These are phyloP conservation scores for Penicillium crystallinum DNA, from an alignment of 495 filamentous ascomycete genomes.

Conservation along the genomic window DNA sequence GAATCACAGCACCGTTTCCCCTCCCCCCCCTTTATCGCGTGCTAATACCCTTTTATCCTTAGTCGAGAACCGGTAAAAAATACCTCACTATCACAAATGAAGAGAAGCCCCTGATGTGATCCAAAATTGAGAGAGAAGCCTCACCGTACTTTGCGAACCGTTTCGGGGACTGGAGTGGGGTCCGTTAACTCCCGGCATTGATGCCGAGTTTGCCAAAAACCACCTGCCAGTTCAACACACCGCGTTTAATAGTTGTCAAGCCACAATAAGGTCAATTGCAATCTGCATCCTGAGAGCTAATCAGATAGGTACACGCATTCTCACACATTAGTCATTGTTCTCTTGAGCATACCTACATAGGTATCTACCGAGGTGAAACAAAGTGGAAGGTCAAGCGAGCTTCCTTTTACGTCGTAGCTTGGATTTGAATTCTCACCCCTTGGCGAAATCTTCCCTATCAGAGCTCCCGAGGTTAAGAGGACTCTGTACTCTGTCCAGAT, in stretches of 20 bases:
- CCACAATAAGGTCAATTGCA: conserved; percentile 2
- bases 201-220: conserved; percentile 14
- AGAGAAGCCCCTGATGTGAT: conserved; percentile 2
- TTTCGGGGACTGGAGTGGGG: conserved; percentile 15
- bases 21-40: neutral
- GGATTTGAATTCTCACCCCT: conserved; percentile 3
- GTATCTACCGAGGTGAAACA: conserved; percentile 14
- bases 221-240: conserved; percentile 18
- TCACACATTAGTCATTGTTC: too few species aligned
- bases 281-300: neutral
- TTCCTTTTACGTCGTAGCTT: conserved; percentile 19
- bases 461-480: too few species aligned
- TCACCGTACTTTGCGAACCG: conserved; percentile 25
- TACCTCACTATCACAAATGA: neutral
- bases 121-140: conserved; percentile 6
- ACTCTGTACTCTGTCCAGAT: neutral
- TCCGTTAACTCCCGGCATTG: conserved; percentile 17
- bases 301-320: neutral
- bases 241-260: conserved; percentile 14
- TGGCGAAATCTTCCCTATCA: too few species aligned
- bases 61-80: neutral
- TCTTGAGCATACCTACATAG: too few species aligned
- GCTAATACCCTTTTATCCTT: neutral
- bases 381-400: conserved; percentile 28
- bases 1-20: neutral